Conservation (phyloP, 352 stramenopile genomes). For the Pythium insidiosum region DNA sequence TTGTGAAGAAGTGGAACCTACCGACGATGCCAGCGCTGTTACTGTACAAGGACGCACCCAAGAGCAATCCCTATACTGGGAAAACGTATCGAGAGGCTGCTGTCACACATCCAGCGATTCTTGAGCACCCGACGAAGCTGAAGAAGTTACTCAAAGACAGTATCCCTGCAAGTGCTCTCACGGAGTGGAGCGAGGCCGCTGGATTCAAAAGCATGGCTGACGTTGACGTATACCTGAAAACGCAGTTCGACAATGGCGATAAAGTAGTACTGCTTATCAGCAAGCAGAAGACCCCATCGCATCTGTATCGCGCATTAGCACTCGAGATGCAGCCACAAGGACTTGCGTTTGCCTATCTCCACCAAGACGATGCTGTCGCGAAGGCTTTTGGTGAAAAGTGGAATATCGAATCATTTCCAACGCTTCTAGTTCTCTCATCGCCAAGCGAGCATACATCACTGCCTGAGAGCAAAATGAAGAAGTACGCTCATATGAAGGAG, state of each 20-base stretch:
- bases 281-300: conserved; percentile 52
- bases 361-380: conserved; percentile 20
- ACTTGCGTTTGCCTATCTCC: conserved; percentile 47
- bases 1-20: conserved; percentile 52
- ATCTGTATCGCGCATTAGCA: conserved; percentile 49
- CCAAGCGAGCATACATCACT: conserved; percentile 21
- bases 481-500: conserved; percentile 37
- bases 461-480: conserved; percentile 38
- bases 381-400: conserved; percentile 24
- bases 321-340: conserved; percentile 41
- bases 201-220: conserved; percentile 9
- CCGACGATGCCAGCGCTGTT: conserved; percentile 36
- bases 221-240: conserved; percentile 7
- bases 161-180: conserved; percentile 45
- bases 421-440: conserved; percentile 38
- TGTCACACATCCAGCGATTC: conserved; percentile 19
- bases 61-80: conserved; percentile 70
- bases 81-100: conserved; percentile 47
- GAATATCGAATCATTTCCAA: conserved; percentile 27
- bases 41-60: conserved; percentile 47
- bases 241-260: conserved; percentile 10
- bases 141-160: conserved; percentile 55
- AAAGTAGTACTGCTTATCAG: conserved; percentile 44
- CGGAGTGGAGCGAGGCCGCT: conserved; percentile 14
- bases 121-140: conserved; percentile 40